Base-by-base conservation (phyloP, 2,329 filamentous ascomycete species). In the Paecilomyces dactylethromorphus region DNA sequence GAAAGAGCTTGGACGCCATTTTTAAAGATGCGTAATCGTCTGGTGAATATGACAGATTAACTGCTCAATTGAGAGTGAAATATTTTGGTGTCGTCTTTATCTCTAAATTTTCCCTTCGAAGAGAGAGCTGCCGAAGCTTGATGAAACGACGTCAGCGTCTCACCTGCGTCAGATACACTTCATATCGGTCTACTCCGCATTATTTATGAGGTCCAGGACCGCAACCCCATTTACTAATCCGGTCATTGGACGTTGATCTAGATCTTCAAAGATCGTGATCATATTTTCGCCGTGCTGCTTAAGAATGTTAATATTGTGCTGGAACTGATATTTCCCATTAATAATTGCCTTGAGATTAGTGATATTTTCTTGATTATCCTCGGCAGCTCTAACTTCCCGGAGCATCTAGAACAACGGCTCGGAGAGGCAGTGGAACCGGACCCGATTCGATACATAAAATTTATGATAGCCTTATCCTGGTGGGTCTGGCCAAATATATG, bases 1-100 rank as follows among this genome's bases (percentile, higher is more conserved):
- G 88, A 58, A 90, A 82, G 58, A 91, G 82, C 68, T 86, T 83
- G 7, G 80, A 78, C 58, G 84, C 84, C 84, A 88, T 88, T 54
- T 35, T 53, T 56, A 49, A 59, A 56, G 22, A 26, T 57, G 22
- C 22, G 50, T 11, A 4, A 45, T 45, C 10, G 39, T 45, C 10
- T 18, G n/a, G 21, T n/a, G 1, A 5, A 6, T 18, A 10, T 10
- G 39, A 45, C 18, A 45, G 15, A 45, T n/a, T 18, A 45, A 1
- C 18, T 45, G 39, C 15, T n/a, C 39, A 45, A 45, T 21, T 45
- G 39, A 45, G n/a, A 18, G n/a, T 18, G 15, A 45, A 45, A 8
- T 18, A 6, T 2, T 2, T 45, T 8, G n/a, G 7, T 45, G 18
- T 5, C n/a, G n/a, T 45, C 39, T 18, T 45, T 45, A 18, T 45